Evolutionary conservation across 176 grass and related monocot species (phyloP), one percentile per base, ranked within the genome.

Genomic region (Lolium multiflorum): DNA sequence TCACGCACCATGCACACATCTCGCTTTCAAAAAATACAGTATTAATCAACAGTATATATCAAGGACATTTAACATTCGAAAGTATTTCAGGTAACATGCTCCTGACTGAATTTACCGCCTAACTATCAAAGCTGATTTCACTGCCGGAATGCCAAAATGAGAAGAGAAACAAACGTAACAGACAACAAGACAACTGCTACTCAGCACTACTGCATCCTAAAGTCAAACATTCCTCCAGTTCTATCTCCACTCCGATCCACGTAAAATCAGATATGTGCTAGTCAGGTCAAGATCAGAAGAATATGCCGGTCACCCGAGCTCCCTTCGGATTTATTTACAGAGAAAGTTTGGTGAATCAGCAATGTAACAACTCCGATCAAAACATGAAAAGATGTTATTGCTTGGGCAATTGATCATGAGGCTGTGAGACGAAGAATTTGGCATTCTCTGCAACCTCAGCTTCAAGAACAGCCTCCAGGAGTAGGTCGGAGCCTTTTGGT

Each of bases 391-490:
- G 5, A n/a, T 71, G 50, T 94, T 68, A 89, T 11, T 81, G 80
- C 64, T 83, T 83, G 47, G 76, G 84, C 43, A 90, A 25, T 48
- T 84, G 81, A 90, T 92, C 84, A 51, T 88, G 89, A 81, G 77
- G 88, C 43, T 89, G 86, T 46, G 91, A 83, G 20, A 92, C 76
- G n/a, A 98, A 91, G 41, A 91, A 67, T 85, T 92, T 94, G 21
- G 93, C 91, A 49, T 98, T 91, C 24, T 87, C 75, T 67, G 93
- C 96, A 49, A 98, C 96, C 38, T 98, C 91, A 2, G 88, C 96
- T 85, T 98, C 93, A 78, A 98, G 25, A 60, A 96, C 83, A 64
- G 96, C 96, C 85, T 96, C 92, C 5, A 98, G 87, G 31, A 98
- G 71, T 71, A 98, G 82, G 54, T 96, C 92, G 56, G 93, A 94